These are phyloP conservation scores for Chrysanthemum makinoi DNA, from an alignment of 129 eudicot genomes.

Conservation along the genomic window DNA sequence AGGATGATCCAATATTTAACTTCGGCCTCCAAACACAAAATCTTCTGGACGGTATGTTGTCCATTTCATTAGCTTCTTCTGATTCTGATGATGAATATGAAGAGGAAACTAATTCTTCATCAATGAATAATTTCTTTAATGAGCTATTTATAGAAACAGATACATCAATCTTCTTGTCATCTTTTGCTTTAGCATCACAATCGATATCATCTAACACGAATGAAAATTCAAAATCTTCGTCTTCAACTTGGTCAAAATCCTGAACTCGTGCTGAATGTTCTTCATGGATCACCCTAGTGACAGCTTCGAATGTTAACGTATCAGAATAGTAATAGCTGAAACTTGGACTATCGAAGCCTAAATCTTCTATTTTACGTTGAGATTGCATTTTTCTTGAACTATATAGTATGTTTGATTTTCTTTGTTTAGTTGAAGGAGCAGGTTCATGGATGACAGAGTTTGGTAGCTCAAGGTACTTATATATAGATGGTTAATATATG, in stretches of 20 bases:
- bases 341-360: conserved; percentile 30
- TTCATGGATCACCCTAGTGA: conserved; percentile 33
- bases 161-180: neutral
- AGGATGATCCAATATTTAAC: conserved; percentile 5
- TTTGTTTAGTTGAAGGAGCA: no score
- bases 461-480: no score
- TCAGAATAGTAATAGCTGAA: conserved; percentile 45
- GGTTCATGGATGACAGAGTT: no score
- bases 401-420: no score
- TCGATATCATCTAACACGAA: neutral
- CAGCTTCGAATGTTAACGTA: conserved; percentile 21
- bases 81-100: conserved; percentile 40
- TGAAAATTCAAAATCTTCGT: conserved; percentile 46
- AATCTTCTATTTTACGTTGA: conserved; percentile 11
- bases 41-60: conserved; percentile 40
- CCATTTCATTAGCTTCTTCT: conserved; percentile 49
- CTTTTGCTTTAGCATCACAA: neutral
- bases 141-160: conserved; percentile 15
- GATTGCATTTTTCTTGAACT: conserved; percentile 10
- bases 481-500: no score
- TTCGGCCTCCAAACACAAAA: conserved; percentile 65
- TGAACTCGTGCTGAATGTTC: neutral
- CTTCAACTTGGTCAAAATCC: conserved; percentile 1
- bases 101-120: conserved; percentile 30
- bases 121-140: conserved; percentile 30